These are phyloP conservation scores for Castanospermum australe DNA, from an alignment of 306 rosid genomes.

Conservation along the genomic window DNA sequence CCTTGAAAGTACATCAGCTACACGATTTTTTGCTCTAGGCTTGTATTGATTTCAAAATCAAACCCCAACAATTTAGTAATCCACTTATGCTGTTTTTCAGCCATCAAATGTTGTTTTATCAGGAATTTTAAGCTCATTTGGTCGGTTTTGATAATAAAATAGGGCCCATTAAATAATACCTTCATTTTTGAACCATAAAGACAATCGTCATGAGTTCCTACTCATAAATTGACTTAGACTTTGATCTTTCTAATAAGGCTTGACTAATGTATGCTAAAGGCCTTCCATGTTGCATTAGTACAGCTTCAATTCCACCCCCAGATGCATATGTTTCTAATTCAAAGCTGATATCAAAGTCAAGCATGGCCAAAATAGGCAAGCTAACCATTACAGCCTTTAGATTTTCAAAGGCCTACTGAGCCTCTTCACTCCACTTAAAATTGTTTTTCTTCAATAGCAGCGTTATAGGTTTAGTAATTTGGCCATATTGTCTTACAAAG, in stretches of 20 bases:
- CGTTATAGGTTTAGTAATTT: not conserved
- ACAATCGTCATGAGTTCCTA: no score
- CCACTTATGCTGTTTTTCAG: not conserved
- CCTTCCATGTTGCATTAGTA: not conserved
- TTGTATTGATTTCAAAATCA: not conserved
- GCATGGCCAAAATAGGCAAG: not conserved
- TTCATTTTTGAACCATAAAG: no score
- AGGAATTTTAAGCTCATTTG: not conserved
- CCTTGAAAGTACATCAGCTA: not conserved
- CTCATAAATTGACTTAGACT: no score
- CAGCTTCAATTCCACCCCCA: not conserved
- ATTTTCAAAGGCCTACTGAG: not conserved
- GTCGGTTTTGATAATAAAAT: not conserved
- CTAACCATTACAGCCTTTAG: not conserved
- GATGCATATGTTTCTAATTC: not conserved
- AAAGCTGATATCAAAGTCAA: not conserved
- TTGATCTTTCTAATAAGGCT: no score
- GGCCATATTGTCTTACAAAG: not conserved
- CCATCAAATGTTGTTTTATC: not conserved
- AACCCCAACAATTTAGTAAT: not conserved
- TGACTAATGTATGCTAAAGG: no score
- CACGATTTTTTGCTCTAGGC: not conserved
- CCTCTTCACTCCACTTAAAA: not conserved
- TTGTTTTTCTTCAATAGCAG: not conserved
- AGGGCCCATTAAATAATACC: not conserved